Base-by-base conservation (phyloP, 352 stramenopile genomes). In the Globisporangium nunn region DNA sequence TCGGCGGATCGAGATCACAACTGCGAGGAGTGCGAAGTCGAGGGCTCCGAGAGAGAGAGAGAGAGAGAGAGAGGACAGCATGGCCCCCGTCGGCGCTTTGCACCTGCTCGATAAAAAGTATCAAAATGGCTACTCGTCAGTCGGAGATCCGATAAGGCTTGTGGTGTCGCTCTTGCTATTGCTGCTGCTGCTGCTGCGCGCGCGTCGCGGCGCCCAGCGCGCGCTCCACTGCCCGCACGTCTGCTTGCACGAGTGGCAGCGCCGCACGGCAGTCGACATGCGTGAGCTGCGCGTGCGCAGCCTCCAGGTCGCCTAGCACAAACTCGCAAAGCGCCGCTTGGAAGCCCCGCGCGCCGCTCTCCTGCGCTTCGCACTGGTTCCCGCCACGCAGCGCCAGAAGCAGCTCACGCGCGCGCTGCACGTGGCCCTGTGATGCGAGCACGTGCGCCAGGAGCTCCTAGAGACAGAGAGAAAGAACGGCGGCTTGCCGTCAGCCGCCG, bases 391-490 rank as follows among this genome's bases (percentile, higher is more conserved):
- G 29, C 23, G 35, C 11, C 23, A 15, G 8, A 1, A 55, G 50
- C 1, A 55, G 33, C 2, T 11, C 23, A 7, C 35, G n/a, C 1
- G 66, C 68, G 29, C 66, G 66, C 35, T 68, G 55, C 29, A 69
- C 65, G 6, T 61, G 52, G 4, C 56, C 59, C 6, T 43, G 55
- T 4, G 62, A 61, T 14, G 76, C 63, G 40, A 70, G 54, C 28
- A 81, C 51, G 37, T 87, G 68, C n/a, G 64, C 68, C 8, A 84
- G 53, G 23, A 85, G 64, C 49, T 85, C 74, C 72, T 86, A 50
- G 2, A 5, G 6, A 47, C 41, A 17, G 17, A 17, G 15, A 7
- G 14, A 7, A 7, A n/a, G 41, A 4, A 37, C 14, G 35, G 35
- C 6, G 35, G 31, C 8, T 41, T 7, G 10, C 10, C 3, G 35